phyloP scores from a whole-genome alignment of 768 basidiomycete genomes.

The Pulveroboletus ravenelii region DNA sequence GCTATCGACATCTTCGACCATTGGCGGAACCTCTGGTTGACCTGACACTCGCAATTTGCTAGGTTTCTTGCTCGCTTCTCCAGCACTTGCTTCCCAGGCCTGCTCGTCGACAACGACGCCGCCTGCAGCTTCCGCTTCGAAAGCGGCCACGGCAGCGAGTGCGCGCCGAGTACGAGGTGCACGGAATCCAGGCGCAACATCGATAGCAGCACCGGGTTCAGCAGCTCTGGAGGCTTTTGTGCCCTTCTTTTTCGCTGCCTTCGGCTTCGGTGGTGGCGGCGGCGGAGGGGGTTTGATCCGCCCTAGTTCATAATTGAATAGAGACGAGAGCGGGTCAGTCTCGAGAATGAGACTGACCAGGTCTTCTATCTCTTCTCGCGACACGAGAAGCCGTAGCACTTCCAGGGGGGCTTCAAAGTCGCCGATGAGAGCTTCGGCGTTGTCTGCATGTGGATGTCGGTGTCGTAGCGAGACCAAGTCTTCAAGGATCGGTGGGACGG shows the following conservation, averaged over 20 bases:
- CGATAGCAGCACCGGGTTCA: constrained; percentile 27
- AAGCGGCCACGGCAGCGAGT: constrained; percentile 38
- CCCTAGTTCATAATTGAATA: constrained; percentile 67
- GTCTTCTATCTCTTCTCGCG: constrained; percentile 47
- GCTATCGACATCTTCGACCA: constrained; percentile 69
- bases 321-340: constrained; percentile 54
- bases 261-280: constrained; percentile 43
- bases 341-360: constrained; percentile 52
- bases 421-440: constrained; percentile 39
- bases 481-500: constrained; percentile 34
- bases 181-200: constrained; percentile 42
- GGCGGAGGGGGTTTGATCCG: constrained; percentile 58
- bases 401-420: constrained; percentile 70
- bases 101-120: constrained; percentile 11
- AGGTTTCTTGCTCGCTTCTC: constrained; percentile 26
- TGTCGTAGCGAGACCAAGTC: constrained; percentile 20
- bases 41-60: constrained; percentile 20
- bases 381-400: constrained; percentile 52
- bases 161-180: constrained; percentile 48
- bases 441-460: constrained; percentile 10
- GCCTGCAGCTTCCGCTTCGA: constrained; percentile 37
- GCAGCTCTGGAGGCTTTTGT: constrained; percentile 17
- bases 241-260: constrained; percentile 39
- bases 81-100: constrained; percentile 2
- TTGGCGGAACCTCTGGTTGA: constrained; percentile 42